Evolutionary conservation across 352 stramenopile species (phyloP).

Genomic region (Thalassiosira oceanica): DNA sequence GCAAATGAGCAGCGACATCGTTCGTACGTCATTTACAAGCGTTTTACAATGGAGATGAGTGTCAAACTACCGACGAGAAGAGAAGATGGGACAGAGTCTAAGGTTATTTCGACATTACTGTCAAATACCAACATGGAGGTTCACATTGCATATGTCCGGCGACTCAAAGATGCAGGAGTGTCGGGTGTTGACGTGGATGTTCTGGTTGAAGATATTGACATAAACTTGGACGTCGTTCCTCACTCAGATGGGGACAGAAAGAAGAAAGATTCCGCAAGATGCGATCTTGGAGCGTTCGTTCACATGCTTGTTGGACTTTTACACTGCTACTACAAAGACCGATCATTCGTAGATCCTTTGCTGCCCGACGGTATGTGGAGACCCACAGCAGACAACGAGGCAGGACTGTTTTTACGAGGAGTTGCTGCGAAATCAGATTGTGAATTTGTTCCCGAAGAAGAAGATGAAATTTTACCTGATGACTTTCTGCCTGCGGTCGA

Average conservation of each 20-base stretch:
- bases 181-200: conserved; percentile 66
- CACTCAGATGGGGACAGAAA: conserved; percentile 11
- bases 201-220: conserved; percentile 49
- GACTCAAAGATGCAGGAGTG: conserved; percentile 58
- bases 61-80: conserved; percentile 21
- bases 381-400: background rate
- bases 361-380: conserved; percentile 12
- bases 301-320: conserved; percentile 53
- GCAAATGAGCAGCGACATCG: conserved; percentile 20
- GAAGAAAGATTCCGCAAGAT: conserved; percentile 5
- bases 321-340: conserved; percentile 72
- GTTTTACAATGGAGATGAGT: conserved; percentile 42
- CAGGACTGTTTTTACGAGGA: conserved; percentile 1
- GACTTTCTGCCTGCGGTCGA: conserved; percentile 25
- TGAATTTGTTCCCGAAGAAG: background rate
- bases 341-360: conserved; percentile 74
- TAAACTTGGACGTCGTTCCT: conserved; percentile 49
- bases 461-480: conserved; percentile 20
- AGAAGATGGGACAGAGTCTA: background rate
- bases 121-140: conserved; percentile 56
- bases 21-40: conserved; percentile 73
- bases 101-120: conserved; percentile 18
- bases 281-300: conserved; percentile 32
- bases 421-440: background rate
- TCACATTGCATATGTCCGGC: conserved; percentile 57